Evolutionary conservation across 2,329 filamentous ascomycete genomes (phyloP), one percentile per base, ranked within the genome.

Genomic region (Penicillium sp.): DNA sequence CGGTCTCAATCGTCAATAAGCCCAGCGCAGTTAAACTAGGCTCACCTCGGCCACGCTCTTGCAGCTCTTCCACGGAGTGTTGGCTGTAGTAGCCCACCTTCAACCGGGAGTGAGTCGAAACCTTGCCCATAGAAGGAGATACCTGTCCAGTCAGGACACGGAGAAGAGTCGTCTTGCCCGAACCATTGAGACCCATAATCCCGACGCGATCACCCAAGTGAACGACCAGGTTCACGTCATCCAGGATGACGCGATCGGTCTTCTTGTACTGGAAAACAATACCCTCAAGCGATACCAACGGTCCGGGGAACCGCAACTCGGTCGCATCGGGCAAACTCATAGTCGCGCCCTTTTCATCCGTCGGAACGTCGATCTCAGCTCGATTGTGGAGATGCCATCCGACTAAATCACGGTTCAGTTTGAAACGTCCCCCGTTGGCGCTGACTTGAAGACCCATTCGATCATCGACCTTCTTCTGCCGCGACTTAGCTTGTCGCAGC

Each of bases 381-480:
- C 90, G 81, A 12, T 76, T 74, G 0, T 77, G 83, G 6, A 81
- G 62, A 70, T 89, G 83, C 40, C 71, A 90, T 0, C 89, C 91
- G 0, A 64, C 78, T 1, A 88, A 75, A 66, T 95, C 91, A 13
- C 89, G 80, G 68, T 90, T 94, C 35, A 94, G 80, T 75, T 93
- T 93, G 80, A 95, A 95, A 2, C 89, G 80, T 6, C 84, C 84
- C 1, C 91, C 91, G 51, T 82, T 87, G 7, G 86, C 84, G 62
- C 79, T 89, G 41, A 91, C 87, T 68, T 93, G 83, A 66, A 95
- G 73, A 0, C 91, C 91, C 85, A 87, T 89, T 6, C 90, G 81
- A 55, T 94, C 88, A 56, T 95, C 90, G 1, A 95, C 81, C 71
- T 91, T 93, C 79, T 92, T 93, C 76, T 93, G 89, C 0, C 90